These are phyloP conservation scores for Aureobasidium sp. DNA, from an alignment of 2,329 filamentous ascomycete genomes.

Conservation along the genomic window DNA sequence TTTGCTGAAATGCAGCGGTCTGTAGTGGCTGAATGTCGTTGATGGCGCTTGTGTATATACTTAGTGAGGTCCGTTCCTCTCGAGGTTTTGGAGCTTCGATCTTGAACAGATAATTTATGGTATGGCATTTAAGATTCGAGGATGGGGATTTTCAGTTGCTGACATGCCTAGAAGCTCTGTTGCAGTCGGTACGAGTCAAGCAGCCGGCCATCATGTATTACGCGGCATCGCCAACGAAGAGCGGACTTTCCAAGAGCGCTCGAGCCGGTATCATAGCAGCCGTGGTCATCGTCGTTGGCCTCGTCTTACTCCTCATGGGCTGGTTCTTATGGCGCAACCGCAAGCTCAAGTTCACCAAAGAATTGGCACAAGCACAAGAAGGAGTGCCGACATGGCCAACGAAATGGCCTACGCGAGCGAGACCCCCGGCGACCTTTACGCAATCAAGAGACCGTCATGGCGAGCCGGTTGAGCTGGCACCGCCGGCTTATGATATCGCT, in stretches of 20 bases:
- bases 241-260: not conserved
- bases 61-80: not conserved
- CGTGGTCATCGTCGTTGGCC: not conserved
- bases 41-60: not conserved
- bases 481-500: not conserved
- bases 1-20: too few species aligned
- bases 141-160: too few species aligned
- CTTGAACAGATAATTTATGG: not conserved
- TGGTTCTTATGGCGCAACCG: not conserved
- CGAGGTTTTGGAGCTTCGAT: not conserved
- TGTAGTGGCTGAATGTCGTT: not conserved
- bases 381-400: not conserved
- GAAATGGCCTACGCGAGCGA: not conserved
- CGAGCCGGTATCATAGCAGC: not conserved
- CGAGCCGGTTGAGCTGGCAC: not conserved
- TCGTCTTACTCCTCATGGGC: not conserved
- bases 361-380: not conserved
- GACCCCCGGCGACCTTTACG: not conserved
- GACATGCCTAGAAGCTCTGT: not conserved
- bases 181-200: not conserved
- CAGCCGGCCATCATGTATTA: not conserved
- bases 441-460: not conserved
- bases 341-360: not conserved
- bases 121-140: not conserved
- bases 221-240: not conserved